Base-by-base conservation (phyloP, 2,329 filamentous ascomycete species). In the Fusarium algeriense region DNA sequence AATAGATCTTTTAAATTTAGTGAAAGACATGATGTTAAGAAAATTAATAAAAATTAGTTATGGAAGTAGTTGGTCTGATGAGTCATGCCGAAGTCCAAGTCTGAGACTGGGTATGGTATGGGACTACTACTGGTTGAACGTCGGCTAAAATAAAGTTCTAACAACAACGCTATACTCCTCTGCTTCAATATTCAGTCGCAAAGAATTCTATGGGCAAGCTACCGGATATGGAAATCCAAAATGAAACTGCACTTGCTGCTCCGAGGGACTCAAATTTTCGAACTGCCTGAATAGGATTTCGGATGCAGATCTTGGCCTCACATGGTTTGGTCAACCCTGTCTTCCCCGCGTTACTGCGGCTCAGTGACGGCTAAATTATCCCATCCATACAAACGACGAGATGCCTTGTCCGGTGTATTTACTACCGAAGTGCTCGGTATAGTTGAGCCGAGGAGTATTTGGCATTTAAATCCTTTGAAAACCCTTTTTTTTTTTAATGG, bases 281-380 rank as follows among this genome's bases (percentile, higher is more conserved):
- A 46, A 32, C 7, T 49, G 60, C 63, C 48, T 40, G 34, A 58
- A 65, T 40, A 8, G 28, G 19, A n/a, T 7, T 4, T 12, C 17
- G 7, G 1, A 17, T 6, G 50, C 26, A 17, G 38, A 50, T 45
- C 28, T 11, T 30, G 4, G 6, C 11, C 14, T 19, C 2, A 15
- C 15, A 1, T 1, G 13, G 28, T 11, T 3, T 30, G 23, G 17
- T 26, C 12, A 52, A 66, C 64, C 64, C 34, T 54, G 63, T 44
- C 43, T 67, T 67, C 64, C 64, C 64, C 64, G 64, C 64, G 63
- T 54, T 38, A n/a, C 4, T n/a, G 17, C 32, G 12, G 15, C 26
- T 15, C 28, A 40, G 43, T 26, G 11, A n/a, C 64, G 67, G 67
- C 37, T 56, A 53, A 57, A 68, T 71, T 57, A 44, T 52, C 41